Evolutionary conservation across 108 stramenopile species (phyloP).

Genomic region (Bacterosira constricta): DNA sequence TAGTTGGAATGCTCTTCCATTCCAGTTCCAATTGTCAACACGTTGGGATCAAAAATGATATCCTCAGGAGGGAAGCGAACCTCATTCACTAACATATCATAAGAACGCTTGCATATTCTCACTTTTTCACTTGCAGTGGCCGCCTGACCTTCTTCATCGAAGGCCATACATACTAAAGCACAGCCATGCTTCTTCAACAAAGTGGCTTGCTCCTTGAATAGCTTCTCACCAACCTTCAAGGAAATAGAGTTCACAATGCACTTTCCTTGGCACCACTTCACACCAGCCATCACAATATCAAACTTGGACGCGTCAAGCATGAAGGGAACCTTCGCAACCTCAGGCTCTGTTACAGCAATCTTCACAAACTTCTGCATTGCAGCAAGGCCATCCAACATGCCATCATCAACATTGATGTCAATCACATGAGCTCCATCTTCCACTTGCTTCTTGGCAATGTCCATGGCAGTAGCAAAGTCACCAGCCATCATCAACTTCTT

Average conservation of each 20-base stretch:
- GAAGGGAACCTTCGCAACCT: constrained; percentile 96
- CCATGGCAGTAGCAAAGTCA: constrained; percentile 96
- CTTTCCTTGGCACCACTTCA: constrained; percentile 99
- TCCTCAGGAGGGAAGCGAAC: constrained; percentile 98
- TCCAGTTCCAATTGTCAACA: constrained; percentile 98
- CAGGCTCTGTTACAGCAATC: constrained; percentile 98
- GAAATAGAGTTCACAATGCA: constrained; percentile 97
- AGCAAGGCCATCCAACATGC: constrained; percentile 95
- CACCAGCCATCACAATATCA: constrained; percentile 93
- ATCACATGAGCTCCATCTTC: constrained; percentile 98
- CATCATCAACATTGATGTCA: constrained; percentile 99
- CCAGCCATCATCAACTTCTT: constrained; percentile 98
- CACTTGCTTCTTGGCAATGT: constrained; percentile 98
- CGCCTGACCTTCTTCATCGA: constrained; percentile 99
- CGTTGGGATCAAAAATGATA: constrained; percentile 99
- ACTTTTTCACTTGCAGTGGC: constrained; percentile 97
- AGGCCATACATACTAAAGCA: constrained; percentile 99
- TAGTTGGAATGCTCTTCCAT: constrained; percentile 99
- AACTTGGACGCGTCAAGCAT: constrained; percentile 99
- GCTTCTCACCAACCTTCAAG: constrained; percentile 97
- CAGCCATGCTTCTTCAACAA: constrained; percentile 96
- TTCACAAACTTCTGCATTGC: constrained; percentile 99
- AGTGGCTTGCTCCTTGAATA: constrained; percentile 96
- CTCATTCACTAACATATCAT: constrained; percentile 96
- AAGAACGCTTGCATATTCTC: constrained; percentile 99